Base-by-base conservation (phyloP, 75 land plant genomes). In the Cunninghamia lanceolata region DNA sequence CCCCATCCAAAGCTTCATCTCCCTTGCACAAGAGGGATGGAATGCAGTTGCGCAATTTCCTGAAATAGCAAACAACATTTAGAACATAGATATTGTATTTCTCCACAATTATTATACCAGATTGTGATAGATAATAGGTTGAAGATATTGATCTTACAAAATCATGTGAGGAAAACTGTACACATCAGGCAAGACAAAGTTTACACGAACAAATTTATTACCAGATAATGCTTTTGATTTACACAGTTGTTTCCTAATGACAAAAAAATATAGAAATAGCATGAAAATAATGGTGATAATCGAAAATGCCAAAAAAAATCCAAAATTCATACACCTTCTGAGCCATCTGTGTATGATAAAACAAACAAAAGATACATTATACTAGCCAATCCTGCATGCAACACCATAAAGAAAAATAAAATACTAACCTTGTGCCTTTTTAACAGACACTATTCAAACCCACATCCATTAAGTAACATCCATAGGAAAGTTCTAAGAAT, bases 11-110 rank as follows among this genome's bases (percentile, higher is more conserved):
- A 95, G 94, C 47, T 91, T 93, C 52, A 94, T 93, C 53, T 96
- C 94, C 87, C 98, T 90, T 59, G 99, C 99, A 93, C 99, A 97
- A 59, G 91, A 85, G 39, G 99, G 99, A 92, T 97, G 99, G 74
- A 97, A 96, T 42, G 95, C 91, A 54, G 94, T 90, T 77, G 95
- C 85, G 85, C 99, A 97, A 54, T 93, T 63, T 87, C 96, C 99
- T 97, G 94, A 85, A 88, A 82, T 13, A 13, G 46, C n/a, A 11
- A 25, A 43, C n/a, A 85, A 6, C 13, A 80, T 36, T 36, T 71
- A 71, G 36, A 85, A 46, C 54, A 78, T 73, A 36, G 82, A 86
- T 36, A 38, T 43, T 9, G 45, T 30, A 30, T 82, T 82, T 21
- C 0, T 39, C 28, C n/a, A 39, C 4, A 40, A 40, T 13, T 40